Conservation (phyloP, 2,329 filamentous ascomycete genomes). For the Zymoseptoria brevis region DNA sequence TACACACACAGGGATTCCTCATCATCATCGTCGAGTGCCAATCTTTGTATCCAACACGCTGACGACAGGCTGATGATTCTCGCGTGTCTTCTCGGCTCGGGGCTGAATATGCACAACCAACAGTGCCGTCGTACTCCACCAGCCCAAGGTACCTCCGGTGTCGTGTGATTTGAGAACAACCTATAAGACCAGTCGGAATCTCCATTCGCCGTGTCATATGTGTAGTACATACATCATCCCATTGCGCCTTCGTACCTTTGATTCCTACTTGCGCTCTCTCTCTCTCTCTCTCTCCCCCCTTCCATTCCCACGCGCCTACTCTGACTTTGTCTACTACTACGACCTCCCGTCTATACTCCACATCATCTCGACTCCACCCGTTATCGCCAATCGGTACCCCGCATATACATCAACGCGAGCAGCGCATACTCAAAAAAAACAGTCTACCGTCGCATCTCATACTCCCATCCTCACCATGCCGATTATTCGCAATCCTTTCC, state of each 20-base stretch:
- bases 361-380: too few relatives aligned
- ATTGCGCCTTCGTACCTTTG: not conserved
- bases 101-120: not conserved
- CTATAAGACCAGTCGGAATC: not conserved
- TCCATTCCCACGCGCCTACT: not conserved
- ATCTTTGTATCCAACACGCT: not conserved
- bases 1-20: too few relatives aligned
- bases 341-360: not conserved
- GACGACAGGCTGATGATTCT: not conserved
- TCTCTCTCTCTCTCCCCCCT: not conserved
- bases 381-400: not conserved
- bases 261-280: not conserved
- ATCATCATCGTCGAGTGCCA: not conserved
- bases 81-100: not conserved
- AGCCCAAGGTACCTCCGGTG: not conserved
- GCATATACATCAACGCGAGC: not conserved
- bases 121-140: not conserved
- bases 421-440: not conserved
- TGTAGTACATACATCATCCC: not conserved
- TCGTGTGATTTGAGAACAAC: not conserved
- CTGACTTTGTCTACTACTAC: not conserved
- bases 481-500: slow-evolving; percentile 34
- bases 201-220: not conserved
- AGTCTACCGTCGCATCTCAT: slow-evolving; percentile 28
- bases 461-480: slow-evolving; percentile 36